Evolutionary conservation across 352 stramenopile species (phyloP).

Genomic region (Pythium aphanidermatum): DNA sequence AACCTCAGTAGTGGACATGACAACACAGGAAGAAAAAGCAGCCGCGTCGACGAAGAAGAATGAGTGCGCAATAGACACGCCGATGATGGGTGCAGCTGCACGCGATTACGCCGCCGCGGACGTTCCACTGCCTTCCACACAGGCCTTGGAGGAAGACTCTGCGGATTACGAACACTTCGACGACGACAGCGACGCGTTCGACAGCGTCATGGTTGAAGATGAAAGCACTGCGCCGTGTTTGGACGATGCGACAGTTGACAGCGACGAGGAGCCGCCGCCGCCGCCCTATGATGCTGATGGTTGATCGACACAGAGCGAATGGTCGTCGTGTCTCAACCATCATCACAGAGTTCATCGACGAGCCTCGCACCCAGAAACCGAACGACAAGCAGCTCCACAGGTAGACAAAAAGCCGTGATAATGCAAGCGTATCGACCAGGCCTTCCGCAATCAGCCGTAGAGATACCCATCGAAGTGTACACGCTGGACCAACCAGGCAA

Average conservation of each 20-base stretch:
- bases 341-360: too few relatives aligned
- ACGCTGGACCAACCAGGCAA: conserved; percentile 1
- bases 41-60: too few relatives aligned
- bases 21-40: too few relatives aligned
- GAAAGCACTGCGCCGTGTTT: neutral
- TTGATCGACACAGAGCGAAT: too few relatives aligned
- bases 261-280: conserved; percentile 15
- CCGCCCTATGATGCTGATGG: conserved; percentile 12
- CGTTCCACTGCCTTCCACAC: neutral
- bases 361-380: too few relatives aligned
- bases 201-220: neutral
- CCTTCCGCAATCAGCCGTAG: conserved; percentile 6
- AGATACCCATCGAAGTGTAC: conserved; percentile 12
- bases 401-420: too few relatives aligned
- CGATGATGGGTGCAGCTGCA: too few relatives aligned
- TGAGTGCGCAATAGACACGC: too few relatives aligned
- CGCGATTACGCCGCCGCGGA: neutral
- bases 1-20: too few relatives aligned
- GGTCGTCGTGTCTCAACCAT: too few relatives aligned
- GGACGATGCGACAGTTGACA: conserved; percentile 10
- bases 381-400: too few relatives aligned
- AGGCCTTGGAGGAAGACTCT: neutral
- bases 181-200: neutral
- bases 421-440: too few relatives aligned
- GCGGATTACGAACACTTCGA: neutral